phyloP scores from a whole-genome alignment of 306 rosid species.

The Herpetospermum pedunculosum region DNA sequence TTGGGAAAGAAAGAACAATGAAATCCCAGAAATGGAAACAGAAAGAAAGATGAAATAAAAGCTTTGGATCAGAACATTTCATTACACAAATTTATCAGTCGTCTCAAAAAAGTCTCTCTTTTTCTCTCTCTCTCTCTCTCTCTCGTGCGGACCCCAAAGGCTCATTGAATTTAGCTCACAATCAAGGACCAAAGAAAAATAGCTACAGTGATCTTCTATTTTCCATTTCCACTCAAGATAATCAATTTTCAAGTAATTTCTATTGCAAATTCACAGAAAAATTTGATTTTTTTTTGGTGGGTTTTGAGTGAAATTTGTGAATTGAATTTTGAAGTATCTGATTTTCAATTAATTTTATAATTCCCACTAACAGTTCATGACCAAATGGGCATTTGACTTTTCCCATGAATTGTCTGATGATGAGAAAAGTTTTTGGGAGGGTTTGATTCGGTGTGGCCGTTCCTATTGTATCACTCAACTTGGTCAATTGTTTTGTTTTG shows the following conservation, averaged over 20 bases:
- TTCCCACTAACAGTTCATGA: constrained; percentile 1
- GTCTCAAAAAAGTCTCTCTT: constrained; percentile 1
- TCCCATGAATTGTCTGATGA: background rate
- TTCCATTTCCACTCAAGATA: background rate
- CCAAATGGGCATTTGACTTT: constrained; percentile 12
- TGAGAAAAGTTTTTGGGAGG: background rate
- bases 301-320: background rate
- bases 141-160: constrained; percentile 12
- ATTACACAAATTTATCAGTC: constrained; percentile 1
- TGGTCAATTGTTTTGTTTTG: too few relatives aligned
- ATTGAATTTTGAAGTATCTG: background rate
- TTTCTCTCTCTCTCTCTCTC: constrained; percentile 6
- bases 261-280: background rate
- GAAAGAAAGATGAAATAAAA: background rate
- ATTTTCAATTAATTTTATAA: background rate
- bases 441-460: background rate
- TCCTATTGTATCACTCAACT: background rate
- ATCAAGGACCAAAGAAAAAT: background rate
- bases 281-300: too few relatives aligned
- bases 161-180: constrained; percentile 12
- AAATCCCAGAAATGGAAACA: background rate
- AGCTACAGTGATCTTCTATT: background rate
- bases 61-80: constrained; percentile 1
- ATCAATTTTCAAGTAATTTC: background rate
- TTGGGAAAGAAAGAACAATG: background rate